Evolutionary conservation across 2,329 filamentous ascomycete genomes (phyloP).

Genomic region (Microsporum canis): DNA sequence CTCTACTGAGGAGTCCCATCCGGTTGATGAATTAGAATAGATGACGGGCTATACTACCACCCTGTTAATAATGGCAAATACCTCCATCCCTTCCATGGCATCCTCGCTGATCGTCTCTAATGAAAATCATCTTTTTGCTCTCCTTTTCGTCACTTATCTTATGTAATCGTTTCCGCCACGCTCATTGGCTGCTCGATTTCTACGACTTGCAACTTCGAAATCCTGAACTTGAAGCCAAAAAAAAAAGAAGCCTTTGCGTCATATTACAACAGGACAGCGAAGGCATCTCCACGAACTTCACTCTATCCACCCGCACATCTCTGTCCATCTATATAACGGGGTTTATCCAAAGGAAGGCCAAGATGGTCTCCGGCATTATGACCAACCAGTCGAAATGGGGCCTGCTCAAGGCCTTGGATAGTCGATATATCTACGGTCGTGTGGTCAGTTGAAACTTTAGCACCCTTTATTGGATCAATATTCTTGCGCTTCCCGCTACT

Average conservation of each 20-base stretch:
- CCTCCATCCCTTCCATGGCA: not conserved
- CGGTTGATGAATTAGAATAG: not conserved
- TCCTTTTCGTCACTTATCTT: not conserved
- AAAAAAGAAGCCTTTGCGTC: not conserved
- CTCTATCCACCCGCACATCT: not conserved
- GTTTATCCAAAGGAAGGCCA: not conserved
- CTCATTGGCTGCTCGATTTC: not conserved
- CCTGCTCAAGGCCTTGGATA: constrained; percentile 36
- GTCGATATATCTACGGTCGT: constrained; percentile 38
- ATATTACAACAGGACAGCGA: not conserved
- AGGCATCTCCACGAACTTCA: not conserved
- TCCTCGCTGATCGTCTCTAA: not conserved
- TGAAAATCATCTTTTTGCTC: not conserved
- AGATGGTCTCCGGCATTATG: constrained; percentile 23
- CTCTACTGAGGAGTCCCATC: not conserved
- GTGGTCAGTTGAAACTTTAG: constrained; percentile 25
- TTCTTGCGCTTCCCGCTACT: not conserved
- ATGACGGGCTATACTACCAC: not conserved
- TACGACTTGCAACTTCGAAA: not conserved
- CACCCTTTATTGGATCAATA: not conserved
- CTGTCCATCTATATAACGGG: not conserved
- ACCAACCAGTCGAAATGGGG: constrained; percentile 31
- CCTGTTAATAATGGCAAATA: not conserved
- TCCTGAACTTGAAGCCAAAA: constrained; percentile 1
- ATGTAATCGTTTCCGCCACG: not conserved